Conservation (phyloP, 371 early-diverging fungal genomes). For the Conidiobolus incongruus region DNA sequence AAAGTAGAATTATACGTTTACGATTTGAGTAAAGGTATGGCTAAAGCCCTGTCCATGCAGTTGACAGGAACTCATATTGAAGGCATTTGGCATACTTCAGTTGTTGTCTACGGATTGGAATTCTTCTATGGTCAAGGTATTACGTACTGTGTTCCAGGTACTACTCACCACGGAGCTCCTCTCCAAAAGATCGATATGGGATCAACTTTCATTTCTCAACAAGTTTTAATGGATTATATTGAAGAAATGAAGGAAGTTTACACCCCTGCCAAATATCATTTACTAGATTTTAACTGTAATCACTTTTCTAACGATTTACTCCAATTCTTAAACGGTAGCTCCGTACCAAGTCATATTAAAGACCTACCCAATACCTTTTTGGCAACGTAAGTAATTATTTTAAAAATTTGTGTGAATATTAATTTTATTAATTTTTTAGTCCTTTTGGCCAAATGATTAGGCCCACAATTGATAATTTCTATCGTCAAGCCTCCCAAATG, state of each 20-base stretch:
- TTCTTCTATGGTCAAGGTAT: conserved; percentile 70
- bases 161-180: conserved; percentile 48
- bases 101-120: conserved; percentile 71
- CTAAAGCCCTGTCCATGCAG: conserved; percentile 28
- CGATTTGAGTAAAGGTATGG: conserved; percentile 55
- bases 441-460: conserved; percentile 53
- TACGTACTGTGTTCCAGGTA: conserved; percentile 16
- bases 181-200: conserved; percentile 57
- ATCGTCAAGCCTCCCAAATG: too few relatives aligned
- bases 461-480: conserved; percentile 62
- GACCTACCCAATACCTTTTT: conserved; percentile 40
- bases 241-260: conserved; percentile 32
- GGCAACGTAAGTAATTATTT: conserved; percentile 31
- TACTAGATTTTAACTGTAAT: conserved; percentile 81
- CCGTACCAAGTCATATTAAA: conserved; percentile 50
- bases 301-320: conserved; percentile 50
- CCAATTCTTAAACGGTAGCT: conserved; percentile 50
- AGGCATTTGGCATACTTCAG: conserved; percentile 51
- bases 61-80: conserved; percentile 45
- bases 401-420: conserved; percentile 1
- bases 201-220: conserved; percentile 47
- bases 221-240: conserved; percentile 53
- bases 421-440: conserved; percentile 13
- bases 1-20: conserved; percentile 51
- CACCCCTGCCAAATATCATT: conserved; percentile 65